Evolutionary conservation across 2,329 filamentous ascomycete genomes (phyloP), one percentile per base, ranked within the genome.

Genomic region (Hymenoscyphus repandus): DNA sequence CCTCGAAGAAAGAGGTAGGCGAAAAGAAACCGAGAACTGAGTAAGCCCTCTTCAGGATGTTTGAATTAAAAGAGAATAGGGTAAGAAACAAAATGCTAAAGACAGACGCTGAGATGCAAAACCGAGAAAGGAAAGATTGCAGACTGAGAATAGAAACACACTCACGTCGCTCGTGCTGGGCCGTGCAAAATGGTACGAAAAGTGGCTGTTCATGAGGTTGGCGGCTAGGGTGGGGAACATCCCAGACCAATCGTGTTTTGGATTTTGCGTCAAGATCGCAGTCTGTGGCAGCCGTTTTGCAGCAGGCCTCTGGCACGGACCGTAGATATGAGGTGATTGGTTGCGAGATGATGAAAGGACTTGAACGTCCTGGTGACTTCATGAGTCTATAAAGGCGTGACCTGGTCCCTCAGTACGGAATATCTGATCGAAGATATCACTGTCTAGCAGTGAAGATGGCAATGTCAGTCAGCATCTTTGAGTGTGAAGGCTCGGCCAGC

Each of bases 211-310:
- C 32, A 10, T 17, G 33, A 22, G 38, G 43, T 11, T 34, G 38
- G 34, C 36, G 45, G 36, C 17, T 39, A 49, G 47, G 57, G 51
- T 44, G 49, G 18, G 43, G 4, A 42, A 34, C 49, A 57, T 56
- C 56, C 51, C 42, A 52, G 58, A 62, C 59, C 43, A 15, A 41
- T 52, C 48, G 54, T 55, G 58, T 61, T 60, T 62, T 46, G 50
- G 53, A 49, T 48, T 36, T 37, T 57, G 62, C 59, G 39, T 59
- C 58, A 58, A 41, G 45, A 52, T 42, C 36, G 31, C 22, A 52
- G 18, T 53, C 50, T 57, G 56, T 50, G 48, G 42, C 48, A 45
- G 48, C 20, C 4, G 45, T 41, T 47, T 30, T n/a, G n/a, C 22
- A 47, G 58, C 54, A 54, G 27, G 33, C 15, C 31, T 30, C 7